Base-by-base conservation (phyloP, 345 rosid genomes). In the Mangifera indica region DNA sequence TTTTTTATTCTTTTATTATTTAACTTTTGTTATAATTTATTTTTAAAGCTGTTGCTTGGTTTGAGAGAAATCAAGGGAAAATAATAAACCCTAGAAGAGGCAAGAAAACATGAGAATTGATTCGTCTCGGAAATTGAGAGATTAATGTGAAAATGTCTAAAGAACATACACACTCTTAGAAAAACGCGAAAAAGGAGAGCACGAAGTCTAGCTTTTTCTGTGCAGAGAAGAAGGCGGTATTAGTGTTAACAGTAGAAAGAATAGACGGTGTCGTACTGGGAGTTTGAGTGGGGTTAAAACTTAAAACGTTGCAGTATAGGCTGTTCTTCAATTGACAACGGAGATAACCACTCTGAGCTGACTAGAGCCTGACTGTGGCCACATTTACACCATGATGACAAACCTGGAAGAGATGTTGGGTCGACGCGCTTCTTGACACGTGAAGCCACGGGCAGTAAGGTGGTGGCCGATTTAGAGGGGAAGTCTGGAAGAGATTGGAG, bases 401-500 rank as follows among this genome's bases (percentile, higher is more conserved):
- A 14, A 20, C 72, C 37, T 57, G 42, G 18, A 13, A 10, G 68
- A 12, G 21, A 29, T 0, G 22, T 17, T 37, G 0, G 11, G 0
- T 32, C 83, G 34, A 75, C 86, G 80, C 81, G 13, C 67, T 65
- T 34, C 2, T 0, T 1, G 12, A 70, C 72, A 78, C 86, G 89
- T 81, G 73, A 2, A 15, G 49, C 17, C 5, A 48, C 52, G 3
- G 52, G 12, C 52, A 3, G 17, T 13, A 12, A 13, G 15, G 52
- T 48, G 52, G 14, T 48, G 52, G 17, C 15, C 17, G 52, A 48
- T 48, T 48, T 48, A 48, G 52, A 11, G 52, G 18, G 52, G 52
- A 45, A 18, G 51, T n/a, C n/a, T n/a, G n/a, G n/a, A n/a, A n/a
- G n/a, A 12, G 29, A 9, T 5, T 4, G 34, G 2, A 34, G 72